phyloP scores from a whole-genome alignment of 805 yeast genomes.

The Starmerella khaoyaiensis region DNA sequence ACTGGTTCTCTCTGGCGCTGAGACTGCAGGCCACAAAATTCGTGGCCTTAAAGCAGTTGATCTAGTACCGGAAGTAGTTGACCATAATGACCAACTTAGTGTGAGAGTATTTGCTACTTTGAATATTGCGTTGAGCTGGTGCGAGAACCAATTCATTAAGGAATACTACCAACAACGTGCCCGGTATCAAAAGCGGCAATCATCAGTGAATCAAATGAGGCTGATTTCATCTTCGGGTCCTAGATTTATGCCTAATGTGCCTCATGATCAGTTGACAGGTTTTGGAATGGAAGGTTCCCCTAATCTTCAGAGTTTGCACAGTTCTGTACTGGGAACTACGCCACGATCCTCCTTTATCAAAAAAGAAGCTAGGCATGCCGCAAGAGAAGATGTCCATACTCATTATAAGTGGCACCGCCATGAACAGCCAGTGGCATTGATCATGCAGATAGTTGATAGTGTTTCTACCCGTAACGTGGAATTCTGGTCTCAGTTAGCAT shows the following conservation, averaged over 20 bases:
- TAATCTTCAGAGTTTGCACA: background rate
- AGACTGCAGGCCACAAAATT: conserved; percentile 50
- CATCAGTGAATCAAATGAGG: background rate
- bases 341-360: conserved; percentile 22
- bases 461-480: conserved; percentile 36
- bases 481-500: conserved; percentile 55
- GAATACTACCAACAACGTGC: conserved; percentile 35
- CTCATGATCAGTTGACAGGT: background rate
- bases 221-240: background rate
- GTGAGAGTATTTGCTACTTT: conserved; percentile 62
- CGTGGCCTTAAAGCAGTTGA: conserved; percentile 74
- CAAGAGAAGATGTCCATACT: conserved; percentile 24
- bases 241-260: background rate
- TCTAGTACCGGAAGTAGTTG: conserved; percentile 40
- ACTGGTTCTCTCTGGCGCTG: conserved; percentile 66
- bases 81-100: conserved; percentile 25
- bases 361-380: conserved; percentile 27
- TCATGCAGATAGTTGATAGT: conserved; percentile 53
- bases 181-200: background rate
- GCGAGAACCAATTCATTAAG: conserved; percentile 77
- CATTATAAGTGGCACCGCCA: conserved; percentile 27
- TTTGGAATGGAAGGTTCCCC: conserved; percentile 1
- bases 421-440: conserved; percentile 47
- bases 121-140: conserved; percentile 89
- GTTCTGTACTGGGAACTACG: conserved; percentile 17